phyloP scores from a whole-genome alignment of 2,329 filamentous ascomycete genomes.

The Aspergillus pseudoterreus region DNA sequence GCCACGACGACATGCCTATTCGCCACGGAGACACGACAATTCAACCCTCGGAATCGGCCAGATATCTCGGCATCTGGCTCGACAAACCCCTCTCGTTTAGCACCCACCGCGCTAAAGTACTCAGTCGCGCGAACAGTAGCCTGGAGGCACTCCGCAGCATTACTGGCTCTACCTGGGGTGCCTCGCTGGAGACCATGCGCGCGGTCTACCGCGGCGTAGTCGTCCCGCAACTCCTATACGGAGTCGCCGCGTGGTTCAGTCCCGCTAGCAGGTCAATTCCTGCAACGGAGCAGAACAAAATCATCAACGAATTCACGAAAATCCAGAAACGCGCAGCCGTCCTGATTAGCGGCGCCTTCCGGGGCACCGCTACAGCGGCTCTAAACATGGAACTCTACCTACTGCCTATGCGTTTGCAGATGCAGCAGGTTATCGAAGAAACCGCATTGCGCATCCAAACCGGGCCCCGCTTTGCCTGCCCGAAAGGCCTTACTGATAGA shows the following conservation, averaged over 20 bases:
- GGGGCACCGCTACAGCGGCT: conserved; percentile 4
- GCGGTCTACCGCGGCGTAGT: conserved; percentile 22
- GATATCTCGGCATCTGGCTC: not conserved
- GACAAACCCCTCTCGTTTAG: not conserved
- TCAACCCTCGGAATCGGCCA: not conserved
- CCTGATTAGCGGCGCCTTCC: conserved; percentile 13
- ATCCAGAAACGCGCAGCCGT: conserved; percentile 10
- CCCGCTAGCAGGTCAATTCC: not conserved
- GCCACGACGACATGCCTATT: too few species aligned
- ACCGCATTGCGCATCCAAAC: conserved; percentile 7
- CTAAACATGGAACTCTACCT: conserved; percentile 8
- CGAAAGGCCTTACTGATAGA: fast-evolving
- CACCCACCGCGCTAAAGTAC: not conserved
- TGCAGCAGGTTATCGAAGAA: conserved; percentile 10
- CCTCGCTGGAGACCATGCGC: not conserved
- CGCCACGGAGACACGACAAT: not conserved
- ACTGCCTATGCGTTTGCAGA: conserved; percentile 5
- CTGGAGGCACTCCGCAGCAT: not conserved
- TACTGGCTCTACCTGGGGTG: not conserved
- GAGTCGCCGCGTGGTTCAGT: conserved; percentile 22
- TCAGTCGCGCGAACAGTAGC: not conserved
- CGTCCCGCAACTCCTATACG: conserved; percentile 29
- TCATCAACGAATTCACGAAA: conserved; percentile 4
- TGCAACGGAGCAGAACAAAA: not conserved
- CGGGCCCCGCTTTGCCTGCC: not conserved